phyloP scores from a whole-genome alignment of 495 filamentous ascomycete species.

The Penicillium soppii region DNA sequence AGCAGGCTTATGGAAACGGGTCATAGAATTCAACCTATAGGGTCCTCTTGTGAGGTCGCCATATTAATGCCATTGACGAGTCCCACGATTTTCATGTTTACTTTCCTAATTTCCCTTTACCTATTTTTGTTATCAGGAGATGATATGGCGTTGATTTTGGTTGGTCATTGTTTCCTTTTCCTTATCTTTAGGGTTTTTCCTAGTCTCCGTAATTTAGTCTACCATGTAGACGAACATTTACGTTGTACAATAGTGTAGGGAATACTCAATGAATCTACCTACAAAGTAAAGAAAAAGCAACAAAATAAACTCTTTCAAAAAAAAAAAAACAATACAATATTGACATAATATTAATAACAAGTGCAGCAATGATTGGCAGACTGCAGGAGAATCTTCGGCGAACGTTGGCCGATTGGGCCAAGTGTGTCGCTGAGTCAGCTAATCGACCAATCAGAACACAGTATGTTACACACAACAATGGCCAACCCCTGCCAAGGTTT shows the following conservation, averaged over 20 bases:
- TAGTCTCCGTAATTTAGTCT: too few relatives aligned
- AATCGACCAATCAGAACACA: background rate
- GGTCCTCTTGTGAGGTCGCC: background rate
- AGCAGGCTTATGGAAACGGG: constrained; percentile 5
- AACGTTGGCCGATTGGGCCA: background rate
- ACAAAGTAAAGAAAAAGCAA: too few relatives aligned
- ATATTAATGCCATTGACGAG: constrained; percentile 12
- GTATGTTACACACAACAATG: background rate
- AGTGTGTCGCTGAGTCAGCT: background rate
- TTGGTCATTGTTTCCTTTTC: too few relatives aligned
- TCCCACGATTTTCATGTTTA: constrained; percentile 2
- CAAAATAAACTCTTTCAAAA: too few relatives aligned
- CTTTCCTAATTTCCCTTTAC: too few relatives aligned
- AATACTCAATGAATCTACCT: too few relatives aligned
- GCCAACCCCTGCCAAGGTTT: background rate
- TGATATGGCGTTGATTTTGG: too few relatives aligned
- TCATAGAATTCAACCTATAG: background rate
- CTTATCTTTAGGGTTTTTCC: too few relatives aligned
- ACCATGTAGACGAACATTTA: too few relatives aligned
- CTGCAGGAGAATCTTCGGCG: background rate
- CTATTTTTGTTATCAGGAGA: too few relatives aligned
- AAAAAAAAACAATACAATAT: too few relatives aligned
- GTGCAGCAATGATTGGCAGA: background rate
- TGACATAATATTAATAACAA: background rate
- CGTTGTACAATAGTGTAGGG: too few relatives aligned